These are phyloP conservation scores for Termitomyces eurrhizus DNA, from an alignment of 768 basidiomycete genomes.

Conservation along the genomic window DNA sequence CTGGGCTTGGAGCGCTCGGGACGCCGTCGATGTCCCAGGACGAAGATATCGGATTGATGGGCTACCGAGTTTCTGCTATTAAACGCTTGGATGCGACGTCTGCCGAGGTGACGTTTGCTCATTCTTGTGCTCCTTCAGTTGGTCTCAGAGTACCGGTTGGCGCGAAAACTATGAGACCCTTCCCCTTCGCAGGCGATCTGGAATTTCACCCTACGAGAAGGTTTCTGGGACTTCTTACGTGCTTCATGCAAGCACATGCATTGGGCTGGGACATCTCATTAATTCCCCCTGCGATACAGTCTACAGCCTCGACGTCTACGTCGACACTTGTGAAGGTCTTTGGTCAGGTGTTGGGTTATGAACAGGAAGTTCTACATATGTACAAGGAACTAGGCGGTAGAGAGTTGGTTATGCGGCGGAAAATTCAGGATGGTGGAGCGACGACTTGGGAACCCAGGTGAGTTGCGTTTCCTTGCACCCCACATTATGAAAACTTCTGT, in stretches of 20 bases:
- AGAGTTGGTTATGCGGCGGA: conserved; percentile 60
- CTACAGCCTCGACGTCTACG: conserved; percentile 60
- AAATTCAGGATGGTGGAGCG: conserved; percentile 53
- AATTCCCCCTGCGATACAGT: conserved; percentile 52
- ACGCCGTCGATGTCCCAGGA: conserved; percentile 40
- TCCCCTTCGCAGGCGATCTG: conserved; percentile 35
- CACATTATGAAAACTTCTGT: not conserved
- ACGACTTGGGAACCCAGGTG: conserved; percentile 62
- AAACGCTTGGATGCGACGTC: conserved; percentile 35
- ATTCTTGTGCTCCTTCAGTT: conserved; percentile 24
- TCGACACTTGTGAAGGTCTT: conserved; percentile 54
- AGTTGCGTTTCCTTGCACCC: not conserved
- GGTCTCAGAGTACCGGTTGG: conserved; percentile 46
- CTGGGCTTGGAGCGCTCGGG: conserved; percentile 49
- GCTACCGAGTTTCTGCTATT: conserved; percentile 43
- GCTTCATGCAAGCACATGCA: conserved; percentile 58
- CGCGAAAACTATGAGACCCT: conserved; percentile 37
- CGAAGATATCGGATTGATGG: conserved; percentile 47
- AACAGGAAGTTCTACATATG: conserved; percentile 54
- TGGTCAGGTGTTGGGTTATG: conserved; percentile 56
- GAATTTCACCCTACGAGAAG: conserved; percentile 45
- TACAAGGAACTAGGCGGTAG: conserved; percentile 68
- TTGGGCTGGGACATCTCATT: conserved; percentile 64
- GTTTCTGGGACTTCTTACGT: conserved; percentile 56
- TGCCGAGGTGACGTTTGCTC: conserved; percentile 39